Conservation (phyloP, 345 rosid genomes). For the Citrus australasica region DNA sequence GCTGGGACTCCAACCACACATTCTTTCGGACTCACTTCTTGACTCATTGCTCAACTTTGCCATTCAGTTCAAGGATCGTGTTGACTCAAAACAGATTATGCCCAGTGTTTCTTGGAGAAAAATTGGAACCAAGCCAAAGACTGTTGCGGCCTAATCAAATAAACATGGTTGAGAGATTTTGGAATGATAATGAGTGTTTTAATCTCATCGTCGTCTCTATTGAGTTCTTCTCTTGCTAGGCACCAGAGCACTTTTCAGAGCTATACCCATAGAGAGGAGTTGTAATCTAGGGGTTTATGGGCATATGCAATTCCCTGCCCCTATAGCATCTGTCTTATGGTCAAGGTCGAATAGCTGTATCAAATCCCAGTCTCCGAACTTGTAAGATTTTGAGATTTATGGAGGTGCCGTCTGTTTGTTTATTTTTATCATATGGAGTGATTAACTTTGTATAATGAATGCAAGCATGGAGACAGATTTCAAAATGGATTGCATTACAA, state of each 20-base stretch:
- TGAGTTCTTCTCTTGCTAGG: not conserved
- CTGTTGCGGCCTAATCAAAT: conserved; percentile 43
- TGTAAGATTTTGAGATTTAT: not conserved
- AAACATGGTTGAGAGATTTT: not conserved
- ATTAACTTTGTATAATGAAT: not conserved
- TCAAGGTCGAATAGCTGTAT: not conserved
- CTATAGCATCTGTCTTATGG: not conserved
- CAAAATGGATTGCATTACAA: not conserved
- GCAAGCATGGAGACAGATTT: not conserved
- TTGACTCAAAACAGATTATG: conserved; percentile 89
- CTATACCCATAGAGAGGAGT: not conserved
- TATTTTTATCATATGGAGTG: not conserved
- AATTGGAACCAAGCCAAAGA: conserved; percentile 78
- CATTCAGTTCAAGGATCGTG: conserved; percentile 74
- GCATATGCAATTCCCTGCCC: not conserved
- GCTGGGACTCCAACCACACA: conserved; percentile 86
- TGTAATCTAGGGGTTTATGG: not conserved
- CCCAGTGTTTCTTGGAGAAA: conserved; percentile 90
- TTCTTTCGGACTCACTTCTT: conserved; percentile 84
- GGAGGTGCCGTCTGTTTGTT: not conserved
- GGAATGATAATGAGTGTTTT: not conserved
- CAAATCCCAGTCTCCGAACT: not conserved
- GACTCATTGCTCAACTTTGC: conserved; percentile 92
- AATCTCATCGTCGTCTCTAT: not conserved
- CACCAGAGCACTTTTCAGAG: conserved; percentile 1